Evolutionary conservation across 495 filamentous ascomycete genomes (phyloP), one percentile per base, ranked within the genome.

Genomic region (Aspergillus taichungensis): DNA sequence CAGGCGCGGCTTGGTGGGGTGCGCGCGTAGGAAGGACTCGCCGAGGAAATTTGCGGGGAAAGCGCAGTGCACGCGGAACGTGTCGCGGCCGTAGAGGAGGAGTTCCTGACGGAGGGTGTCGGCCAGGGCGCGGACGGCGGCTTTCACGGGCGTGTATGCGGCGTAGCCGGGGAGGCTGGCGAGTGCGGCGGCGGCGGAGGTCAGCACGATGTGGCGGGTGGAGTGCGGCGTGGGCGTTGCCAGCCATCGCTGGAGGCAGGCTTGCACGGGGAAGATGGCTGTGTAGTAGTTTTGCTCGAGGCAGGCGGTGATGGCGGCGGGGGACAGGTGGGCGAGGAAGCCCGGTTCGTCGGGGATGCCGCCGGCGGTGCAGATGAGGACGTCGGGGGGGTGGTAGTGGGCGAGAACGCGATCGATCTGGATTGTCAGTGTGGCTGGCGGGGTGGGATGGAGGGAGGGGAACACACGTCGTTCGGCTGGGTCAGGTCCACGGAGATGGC

Each of bases 71-170:
- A 61, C 46, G 2, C 11, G 52, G 31, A 52, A 53, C 0, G 14
- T 40, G 8, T 45, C 30, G 1, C 47, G 12, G 6, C 36, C 24
- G 52, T 69, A 65, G 6, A 57, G 49, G 14, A 54, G 51, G 7
- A 49, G 45, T 53, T 72, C 66, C 39, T 56, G 46, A 1, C 66
- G 60, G 2, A 70, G 57, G 1, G 62, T 68, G 36, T 70, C 66
- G 18, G 67, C 66, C 1, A 72, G 40, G 1, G 57, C 62, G 31
- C 67, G 61, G 7, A 59, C 57, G 1, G 69, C 61, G 3, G 47
- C 54, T 49, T 66, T 67, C 1, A 54, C 52, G 5, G 64, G 59
- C 8, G 59, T 60, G 49, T 70, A 72, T 6, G 65, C 64, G 7
- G 43, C 49, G 47, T 67, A 72, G 1, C 67, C 67, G 14, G 66